These are phyloP conservation scores for Leccinum variicolor DNA, from an alignment of 768 basidiomycete genomes.

Conservation along the genomic window DNA sequence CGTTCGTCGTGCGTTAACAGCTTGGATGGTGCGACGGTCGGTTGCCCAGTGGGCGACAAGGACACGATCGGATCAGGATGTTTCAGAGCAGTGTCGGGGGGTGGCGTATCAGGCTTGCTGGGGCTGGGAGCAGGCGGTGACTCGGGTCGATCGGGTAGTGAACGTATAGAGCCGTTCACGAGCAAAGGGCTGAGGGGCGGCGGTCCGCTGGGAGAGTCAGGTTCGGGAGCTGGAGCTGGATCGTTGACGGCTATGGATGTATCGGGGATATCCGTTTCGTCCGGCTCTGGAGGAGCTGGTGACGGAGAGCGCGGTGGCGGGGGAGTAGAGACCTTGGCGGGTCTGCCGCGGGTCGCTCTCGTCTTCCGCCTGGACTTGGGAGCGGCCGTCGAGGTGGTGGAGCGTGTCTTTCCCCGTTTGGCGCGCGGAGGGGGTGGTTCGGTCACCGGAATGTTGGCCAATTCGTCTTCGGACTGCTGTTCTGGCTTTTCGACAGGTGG, in stretches of 20 bases:
- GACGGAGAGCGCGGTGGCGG: constrained; percentile 12
- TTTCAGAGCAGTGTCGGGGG: not conserved
- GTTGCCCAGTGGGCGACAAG: constrained; percentile 10
- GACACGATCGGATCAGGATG: constrained; percentile 12
- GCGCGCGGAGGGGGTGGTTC: constrained; percentile 12
- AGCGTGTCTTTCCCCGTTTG: constrained; percentile 18
- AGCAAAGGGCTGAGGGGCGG: not conserved
- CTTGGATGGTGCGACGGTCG: constrained; percentile 13
- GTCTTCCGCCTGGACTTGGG: constrained; percentile 26
- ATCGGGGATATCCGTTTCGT: not conserved
- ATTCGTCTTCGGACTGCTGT: constrained; percentile 25
- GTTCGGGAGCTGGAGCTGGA: not conserved
- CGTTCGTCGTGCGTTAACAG: constrained; percentile 47
- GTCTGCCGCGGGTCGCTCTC: constrained; percentile 18
- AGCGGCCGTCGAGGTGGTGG: constrained; percentile 18
- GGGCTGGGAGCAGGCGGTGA: not conserved
- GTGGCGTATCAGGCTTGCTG: not conserved
- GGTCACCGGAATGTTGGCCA: constrained; percentile 6
- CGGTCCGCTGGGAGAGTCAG: not conserved
- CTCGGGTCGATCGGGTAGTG: not conserved
- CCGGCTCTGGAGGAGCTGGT: constrained; percentile 4
- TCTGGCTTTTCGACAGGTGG: constrained; percentile 2
- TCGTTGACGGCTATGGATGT: not conserved
- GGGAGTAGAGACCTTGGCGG: constrained; percentile 17
- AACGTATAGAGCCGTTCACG: not conserved